A percentile compares a stretch with the other conserved stretches of the same genome.
phyloP scores from a whole-genome alignment of 2,329 filamentous ascomycete genomes.

The Aspergillus sclerotialis region DNA sequence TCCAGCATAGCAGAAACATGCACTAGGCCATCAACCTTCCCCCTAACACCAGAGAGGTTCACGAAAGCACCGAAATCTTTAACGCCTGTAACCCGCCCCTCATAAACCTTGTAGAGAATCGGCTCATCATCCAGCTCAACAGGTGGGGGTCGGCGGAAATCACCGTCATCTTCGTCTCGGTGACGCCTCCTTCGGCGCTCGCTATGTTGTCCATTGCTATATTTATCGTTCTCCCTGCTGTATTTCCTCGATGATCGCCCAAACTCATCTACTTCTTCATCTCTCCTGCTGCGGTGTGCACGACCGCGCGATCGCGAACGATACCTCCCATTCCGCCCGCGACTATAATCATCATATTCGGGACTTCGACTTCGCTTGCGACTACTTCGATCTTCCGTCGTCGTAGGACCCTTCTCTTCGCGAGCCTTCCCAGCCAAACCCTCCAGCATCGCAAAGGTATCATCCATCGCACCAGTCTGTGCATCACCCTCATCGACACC shows the following conservation, averaged over 20 bases:
- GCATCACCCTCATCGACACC: slow-evolving; percentile 29
- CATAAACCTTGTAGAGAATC: slow-evolving; percentile 78
- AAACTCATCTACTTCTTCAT: slow-evolving; percentile 55
- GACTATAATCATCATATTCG: slow-evolving; percentile 42
- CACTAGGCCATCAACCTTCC: slow-evolving; percentile 86
- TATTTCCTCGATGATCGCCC: slow-evolving; percentile 42
- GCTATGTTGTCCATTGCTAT: slow-evolving; percentile 38
- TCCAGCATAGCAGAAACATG: slow-evolving; percentile 86
- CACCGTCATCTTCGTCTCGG: slow-evolving; percentile 45
- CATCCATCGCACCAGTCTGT: slow-evolving; percentile 68
- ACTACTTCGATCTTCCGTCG: slow-evolving; percentile 30
- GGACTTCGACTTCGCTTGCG: slow-evolving; percentile 51
- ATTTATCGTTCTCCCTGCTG: slow-evolving; percentile 28
- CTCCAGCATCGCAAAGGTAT: slow-evolving; percentile 89
- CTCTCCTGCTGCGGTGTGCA: slow-evolving; percentile 31
- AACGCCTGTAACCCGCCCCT: slow-evolving; percentile 80
- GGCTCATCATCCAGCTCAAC: slow-evolving; percentile 76
- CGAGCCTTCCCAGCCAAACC: slow-evolving; percentile 64
- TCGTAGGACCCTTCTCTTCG: slow-evolving; percentile 23
- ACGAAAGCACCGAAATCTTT: slow-evolving; percentile 97
- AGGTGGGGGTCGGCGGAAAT: slow-evolving; percentile 59
- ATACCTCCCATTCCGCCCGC: slow-evolving; percentile 35
- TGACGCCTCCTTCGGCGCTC: slow-evolving; percentile 33
- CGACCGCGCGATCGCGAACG: slow-evolving; percentile 45
- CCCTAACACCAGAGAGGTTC: slow-evolving; percentile 77